Conservation (phyloP, 192 early-diverging fungal genomes). For the Entophlyctis helioformis region DNA sequence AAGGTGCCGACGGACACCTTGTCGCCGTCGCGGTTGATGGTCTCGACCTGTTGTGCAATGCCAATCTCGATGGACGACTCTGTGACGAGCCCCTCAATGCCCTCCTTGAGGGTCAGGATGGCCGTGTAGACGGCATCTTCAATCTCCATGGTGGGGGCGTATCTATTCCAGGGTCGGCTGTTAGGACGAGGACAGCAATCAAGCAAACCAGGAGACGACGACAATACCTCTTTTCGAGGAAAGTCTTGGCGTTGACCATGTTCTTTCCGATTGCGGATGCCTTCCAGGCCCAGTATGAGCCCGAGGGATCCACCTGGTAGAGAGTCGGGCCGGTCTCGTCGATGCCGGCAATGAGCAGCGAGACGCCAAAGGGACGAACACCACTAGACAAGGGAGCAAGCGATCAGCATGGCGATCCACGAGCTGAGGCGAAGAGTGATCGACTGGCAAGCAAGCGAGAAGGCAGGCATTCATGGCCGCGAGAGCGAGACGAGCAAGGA, state of each 20-base stretch:
- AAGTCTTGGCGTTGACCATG: slow-evolving; percentile 99
- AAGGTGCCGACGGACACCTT: slow-evolving; percentile 56
- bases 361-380: slow-evolving; percentile 98
- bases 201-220: neutral
- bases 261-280: slow-evolving; percentile 98
- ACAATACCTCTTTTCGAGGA: slow-evolving; percentile 89
- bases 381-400: slow-evolving; percentile 47
- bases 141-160: slow-evolving; percentile 85
- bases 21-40: slow-evolving; percentile 39
- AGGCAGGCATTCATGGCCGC: too few species aligned
- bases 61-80: slow-evolving; percentile 94
- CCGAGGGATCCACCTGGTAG: slow-evolving; percentile 99
- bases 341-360: slow-evolving; percentile 87
- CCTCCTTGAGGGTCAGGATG: slow-evolving; percentile 98
- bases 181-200: neutral
- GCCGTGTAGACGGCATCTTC: slow-evolving; percentile 98
- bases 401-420: neutral
- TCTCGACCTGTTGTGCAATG: slow-evolving; percentile 45
- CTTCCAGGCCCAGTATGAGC: slow-evolving; percentile 98
- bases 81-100: slow-evolving; percentile 98
- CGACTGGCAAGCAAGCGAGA: too few species aligned
- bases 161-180: slow-evolving; percentile 42
- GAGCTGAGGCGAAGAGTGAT: too few species aligned
- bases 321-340: slow-evolving; percentile 83
- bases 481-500: too few species aligned